A percentile compares a stretch with the other conserved stretches of the same genome.
phyloP scores from a whole-genome alignment of 495 filamentous ascomycete species.

The Aspergillus egyptiacus region DNA sequence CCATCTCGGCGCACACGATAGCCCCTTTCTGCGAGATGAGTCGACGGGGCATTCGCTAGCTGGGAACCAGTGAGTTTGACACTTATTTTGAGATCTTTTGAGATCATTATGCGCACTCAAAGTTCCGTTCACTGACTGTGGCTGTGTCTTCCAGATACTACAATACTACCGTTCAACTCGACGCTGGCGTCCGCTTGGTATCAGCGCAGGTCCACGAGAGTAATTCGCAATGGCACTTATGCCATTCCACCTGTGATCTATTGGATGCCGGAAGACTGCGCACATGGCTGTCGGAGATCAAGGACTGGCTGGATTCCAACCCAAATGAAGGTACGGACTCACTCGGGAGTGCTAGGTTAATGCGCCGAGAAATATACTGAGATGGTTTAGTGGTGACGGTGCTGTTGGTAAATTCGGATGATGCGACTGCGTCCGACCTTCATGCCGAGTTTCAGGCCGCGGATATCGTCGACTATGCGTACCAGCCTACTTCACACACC shows the following conservation, averaged over 20 bases:
- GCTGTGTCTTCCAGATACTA: slow-evolving; percentile 39
- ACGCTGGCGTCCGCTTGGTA: slow-evolving; percentile 64
- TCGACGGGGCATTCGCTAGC: slow-evolving; percentile 47
- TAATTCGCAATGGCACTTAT: slow-evolving; percentile 54
- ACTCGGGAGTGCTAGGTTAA: not conserved
- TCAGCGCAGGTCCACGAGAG: slow-evolving; percentile 64
- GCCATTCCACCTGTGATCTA: slow-evolving; percentile 57
- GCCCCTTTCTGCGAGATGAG: slow-evolving; percentile 50
- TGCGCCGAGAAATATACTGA: not conserved
- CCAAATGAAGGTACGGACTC: slow-evolving; percentile 52
- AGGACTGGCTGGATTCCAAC: slow-evolving; percentile 61
- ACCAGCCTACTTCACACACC: slow-evolving; percentile 45
- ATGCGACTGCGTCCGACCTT: slow-evolving; percentile 48
- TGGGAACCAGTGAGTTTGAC: slow-evolving; percentile 55
- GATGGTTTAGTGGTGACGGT: slow-evolving; percentile 56
- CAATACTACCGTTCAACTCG: slow-evolving; percentile 65
- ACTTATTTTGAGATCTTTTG: not conserved
- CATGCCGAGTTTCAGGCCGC: slow-evolving; percentile 50
- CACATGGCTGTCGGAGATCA: slow-evolving; percentile 57
- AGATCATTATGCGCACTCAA: not conserved
- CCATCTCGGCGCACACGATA: slow-evolving; percentile 60
- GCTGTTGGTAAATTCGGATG: slow-evolving; percentile 66
- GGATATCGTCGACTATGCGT: slow-evolving; percentile 58
- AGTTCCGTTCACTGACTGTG: slow-evolving; percentile 4
- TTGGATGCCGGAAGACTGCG: slow-evolving; percentile 62